Percentiles rank a stretch among this genome's conserved stretches.
These are phyloP conservation scores for Chrysosporium keratinophilum DNA, from an alignment of 2,329 filamentous ascomycete species.

Conservation along the genomic window DNA sequence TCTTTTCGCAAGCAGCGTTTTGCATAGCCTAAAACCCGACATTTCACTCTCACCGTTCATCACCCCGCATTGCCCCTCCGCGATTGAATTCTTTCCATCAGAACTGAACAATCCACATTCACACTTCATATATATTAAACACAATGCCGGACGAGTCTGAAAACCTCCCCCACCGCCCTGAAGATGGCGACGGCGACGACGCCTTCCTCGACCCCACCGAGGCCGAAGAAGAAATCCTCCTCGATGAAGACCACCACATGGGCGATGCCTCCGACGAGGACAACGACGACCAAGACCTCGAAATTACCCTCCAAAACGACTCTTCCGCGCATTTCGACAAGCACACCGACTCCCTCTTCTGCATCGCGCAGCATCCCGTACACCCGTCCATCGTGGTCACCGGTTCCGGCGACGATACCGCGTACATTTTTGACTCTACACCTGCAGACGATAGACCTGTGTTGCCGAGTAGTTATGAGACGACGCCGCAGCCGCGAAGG, in stretches of 20 bases:
- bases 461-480: slow-evolving; percentile 65
- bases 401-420: slow-evolving; percentile 75
- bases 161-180: slow-evolving; percentile 21
- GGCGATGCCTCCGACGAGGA: slow-evolving; percentile 60
- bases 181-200: slow-evolving; percentile 51
- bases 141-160: slow-evolving; percentile 8
- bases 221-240: slow-evolving; percentile 63
- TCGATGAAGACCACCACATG: slow-evolving; percentile 66
- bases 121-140: not conserved
- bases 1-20: not conserved
- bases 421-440: slow-evolving; percentile 73
- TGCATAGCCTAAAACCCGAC: not conserved
- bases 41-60: not conserved
- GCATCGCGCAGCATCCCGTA: slow-evolving; percentile 83
- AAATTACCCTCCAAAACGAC: slow-evolving; percentile 80
- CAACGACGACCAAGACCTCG: slow-evolving; percentile 50
- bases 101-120: not conserved
- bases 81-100: not conserved
- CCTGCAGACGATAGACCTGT: slow-evolving; percentile 51
- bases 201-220: slow-evolving; percentile 69
- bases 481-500: slow-evolving; percentile 50
- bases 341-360: slow-evolving; percentile 86
- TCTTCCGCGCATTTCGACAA: slow-evolving; percentile 83
- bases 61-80: slow-evolving; percentile 12
- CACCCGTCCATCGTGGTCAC: slow-evolving; percentile 71